Evolutionary conservation across 805 yeast species (phyloP).

Genomic region (Naumovozyma castellii): DNA sequence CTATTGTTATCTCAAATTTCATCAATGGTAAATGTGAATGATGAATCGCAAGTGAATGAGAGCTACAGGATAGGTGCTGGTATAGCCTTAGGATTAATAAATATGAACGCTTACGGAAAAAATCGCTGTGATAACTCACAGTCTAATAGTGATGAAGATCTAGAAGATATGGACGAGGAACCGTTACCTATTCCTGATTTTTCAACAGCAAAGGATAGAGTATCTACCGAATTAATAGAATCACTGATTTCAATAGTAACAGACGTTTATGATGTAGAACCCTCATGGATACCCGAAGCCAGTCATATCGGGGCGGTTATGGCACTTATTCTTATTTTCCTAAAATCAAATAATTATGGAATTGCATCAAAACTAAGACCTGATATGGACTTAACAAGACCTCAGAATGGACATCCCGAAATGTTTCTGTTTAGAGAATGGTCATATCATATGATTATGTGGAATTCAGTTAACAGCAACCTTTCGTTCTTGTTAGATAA

Average conservation of each 20-base stretch:
- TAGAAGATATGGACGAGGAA: slow-evolving; percentile 3
- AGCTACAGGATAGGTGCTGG: slow-evolving; percentile 86
- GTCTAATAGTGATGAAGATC: slow-evolving; percentile 3
- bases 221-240: not conserved
- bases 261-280: slow-evolving; percentile 17
- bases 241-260: slow-evolving; percentile 13
- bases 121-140: not conserved
- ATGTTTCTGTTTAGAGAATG: slow-evolving; percentile 55
- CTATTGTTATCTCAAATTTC: slow-evolving; percentile 62
- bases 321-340: slow-evolving; percentile 64
- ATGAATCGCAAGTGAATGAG: slow-evolving; percentile 51
- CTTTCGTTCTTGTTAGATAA: slow-evolving; percentile 19
- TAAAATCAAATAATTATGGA: slow-evolving; percentile 51
- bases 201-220: not conserved
- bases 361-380: slow-evolving; percentile 55
- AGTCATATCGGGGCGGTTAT: slow-evolving; percentile 61
- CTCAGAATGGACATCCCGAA: slow-evolving; percentile 55
- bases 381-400: slow-evolving; percentile 45
- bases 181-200: too few relatives aligned
- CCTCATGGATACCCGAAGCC: slow-evolving; percentile 25
- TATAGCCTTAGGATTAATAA: slow-evolving; percentile 73
- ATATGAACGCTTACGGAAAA: slow-evolving; percentile 50
- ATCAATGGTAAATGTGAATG: slow-evolving; percentile 41
- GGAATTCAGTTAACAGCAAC: slow-evolving; percentile 51
- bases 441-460: slow-evolving; percentile 56